A percentile compares a stretch with the other conserved stretches of the same genome.
phyloP scores from a whole-genome alignment of 177 flowering plant species.

The Vitis hybrid region DNA sequence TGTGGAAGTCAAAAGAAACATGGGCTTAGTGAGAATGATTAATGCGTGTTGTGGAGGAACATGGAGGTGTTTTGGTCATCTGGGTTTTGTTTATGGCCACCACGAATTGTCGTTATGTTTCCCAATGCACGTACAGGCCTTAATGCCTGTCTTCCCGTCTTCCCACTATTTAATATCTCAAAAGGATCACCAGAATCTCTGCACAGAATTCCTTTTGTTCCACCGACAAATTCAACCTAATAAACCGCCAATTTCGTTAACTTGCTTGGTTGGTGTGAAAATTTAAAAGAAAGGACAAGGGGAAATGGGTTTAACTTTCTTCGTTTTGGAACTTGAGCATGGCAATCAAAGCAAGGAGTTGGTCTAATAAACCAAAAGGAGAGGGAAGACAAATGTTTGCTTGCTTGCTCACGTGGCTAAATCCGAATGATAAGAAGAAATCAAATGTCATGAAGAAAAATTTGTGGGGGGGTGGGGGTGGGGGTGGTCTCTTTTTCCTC shows the following conservation, averaged over 20 bases:
- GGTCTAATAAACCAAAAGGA: not conserved
- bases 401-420: not conserved
- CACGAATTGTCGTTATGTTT: slow-evolving; percentile 5
- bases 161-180: not conserved
- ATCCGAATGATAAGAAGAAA: slow-evolving; percentile 8
- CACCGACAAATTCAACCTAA: slow-evolving; percentile 4
- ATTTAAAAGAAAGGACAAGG: not conserved
- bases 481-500: not conserved
- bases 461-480: not conserved
- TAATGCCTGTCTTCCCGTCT: not conserved
- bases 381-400: not conserved
- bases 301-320: not conserved
- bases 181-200: slow-evolving; percentile 13
- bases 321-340: not conserved
- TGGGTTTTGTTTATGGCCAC: not conserved
- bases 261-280: not conserved
- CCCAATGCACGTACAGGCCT: slow-evolving; percentile 14
- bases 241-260: not conserved
- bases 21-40: not conserved
- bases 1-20: slow-evolving; percentile 12
- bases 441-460: slow-evolving; percentile 11
- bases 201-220: slow-evolving; percentile 5
- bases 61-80: not conserved
- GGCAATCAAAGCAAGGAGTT: not conserved
- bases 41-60: not conserved